Evolutionary conservation across 345 rosid species (phyloP), one percentile per base, ranked within the genome.

Genomic region (Brassica incana): DNA sequence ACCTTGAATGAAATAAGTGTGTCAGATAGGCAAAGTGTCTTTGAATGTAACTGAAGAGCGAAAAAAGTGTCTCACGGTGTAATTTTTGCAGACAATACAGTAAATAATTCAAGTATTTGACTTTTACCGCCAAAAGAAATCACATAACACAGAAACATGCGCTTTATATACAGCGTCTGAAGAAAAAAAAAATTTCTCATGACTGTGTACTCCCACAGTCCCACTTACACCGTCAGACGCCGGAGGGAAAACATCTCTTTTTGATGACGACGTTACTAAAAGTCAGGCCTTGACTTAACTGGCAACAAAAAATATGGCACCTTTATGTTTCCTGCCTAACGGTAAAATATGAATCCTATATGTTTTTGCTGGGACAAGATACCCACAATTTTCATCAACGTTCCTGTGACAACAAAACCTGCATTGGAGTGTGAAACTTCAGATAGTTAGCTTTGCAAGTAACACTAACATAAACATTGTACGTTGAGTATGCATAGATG

Each of bases 131-230:
- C 33, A 59, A 65, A 33, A 71, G 43, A 35, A 73, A 48, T 20
- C 69, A 67, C 56, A 48, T 4, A 69, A 74, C 74, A 74, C 25
- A 35, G 70, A 54, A 59, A 20, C 69, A 67, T 67, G 65, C 74
- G 30, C 73, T 60, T 67, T 73, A 72, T 78, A 67, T 78, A 78
- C 81, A 72, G 77, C 73, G 77, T 72, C 73, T 58, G 38, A 72
- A 78, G 59, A 11, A 7, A 50, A 7, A 50, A 52, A 65, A 29
- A 62, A 14, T 45, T 68, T 74, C 66, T 50, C 78, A 67, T 60
- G 69, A 52, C 69, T 74, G 58, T 50, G 45, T 79, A 52, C 36
- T 20, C 23, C 23, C 23, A 20, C 23, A 20, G 23, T 52, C 71
- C 66, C 69, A 72, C 68, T 78, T 56, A 38, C 8, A 65, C 43